Base-by-base conservation (phyloP, 306 rosid species). In the Rosa lucieae region DNA sequence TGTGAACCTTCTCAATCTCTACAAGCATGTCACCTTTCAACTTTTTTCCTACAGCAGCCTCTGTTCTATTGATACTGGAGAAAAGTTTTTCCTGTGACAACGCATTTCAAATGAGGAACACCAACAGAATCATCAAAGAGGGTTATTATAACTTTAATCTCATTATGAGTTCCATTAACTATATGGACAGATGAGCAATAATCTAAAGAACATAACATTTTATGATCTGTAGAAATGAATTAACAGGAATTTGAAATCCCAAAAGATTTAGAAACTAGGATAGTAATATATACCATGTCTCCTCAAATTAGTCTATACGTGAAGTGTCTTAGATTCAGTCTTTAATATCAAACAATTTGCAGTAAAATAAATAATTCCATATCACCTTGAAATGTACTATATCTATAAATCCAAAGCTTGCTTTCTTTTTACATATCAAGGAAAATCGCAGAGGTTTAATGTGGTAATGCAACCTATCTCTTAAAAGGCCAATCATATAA, bases 1-100 rank as follows among this genome's bases (percentile, higher is more conserved):
- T 96, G 56, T 93, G 99, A 82, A 86, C 98, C 86, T 89, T 96
- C 89, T 96, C 99, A 79, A 96, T 89, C 90, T 96, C 99, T 51
- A 97, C 94, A 84, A 96, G 97, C 97, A 96, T 90, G 91, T 93
- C 98, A 53, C 84, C 90, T 89, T 90, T 96, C 86, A 96, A 84
- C 87, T 86, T 93, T 89, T 96, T 96, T 61, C 98, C 99, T 42
- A 96, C 78, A 20, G 94, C 92, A 79, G 82, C 88, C 89, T 96
- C 99, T 32, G 97, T 85, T 81, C 98, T 89, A 82, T 88, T 96
- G 84, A 87, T 90, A 89, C 99, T 93, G 15, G 92, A 74, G 83
- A 93, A 96, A 85, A 96, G 99, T 84, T 96, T 96, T 81, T 93
- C 99, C 99, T 96, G 88, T 40, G 72, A 72, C 37, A 71, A 84